Conservation (phyloP, 441 rosid species). For the Bruguiera hainesii region DNA sequence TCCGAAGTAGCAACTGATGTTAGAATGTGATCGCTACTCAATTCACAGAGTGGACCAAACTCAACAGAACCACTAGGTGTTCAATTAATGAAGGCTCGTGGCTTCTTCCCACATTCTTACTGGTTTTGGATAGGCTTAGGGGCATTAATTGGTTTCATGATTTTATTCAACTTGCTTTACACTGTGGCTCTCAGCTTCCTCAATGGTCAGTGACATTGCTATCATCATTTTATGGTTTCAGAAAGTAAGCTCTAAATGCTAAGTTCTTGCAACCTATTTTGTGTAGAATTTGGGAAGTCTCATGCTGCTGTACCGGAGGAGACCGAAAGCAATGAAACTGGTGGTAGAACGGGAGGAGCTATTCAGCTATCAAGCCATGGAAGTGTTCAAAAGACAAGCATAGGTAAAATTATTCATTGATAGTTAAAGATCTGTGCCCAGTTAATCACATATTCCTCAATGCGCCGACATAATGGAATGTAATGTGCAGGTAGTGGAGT, state of each 20-base stretch:
- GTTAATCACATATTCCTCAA: background rate
- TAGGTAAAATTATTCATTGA: conserved; percentile 22
- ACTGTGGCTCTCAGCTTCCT: conserved; percentile 53
- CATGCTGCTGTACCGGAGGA: conserved; percentile 51
- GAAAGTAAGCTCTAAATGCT: background rate
- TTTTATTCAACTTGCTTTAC: conserved; percentile 49
- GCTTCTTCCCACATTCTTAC: conserved; percentile 36
- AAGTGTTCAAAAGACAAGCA: conserved; percentile 7
- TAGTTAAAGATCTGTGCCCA: background rate
- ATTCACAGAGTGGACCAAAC: conserved; percentile 29
- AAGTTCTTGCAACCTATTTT: background rate
- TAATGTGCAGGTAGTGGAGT: conserved; percentile 19
- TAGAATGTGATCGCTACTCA: background rate
- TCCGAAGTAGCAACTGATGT: background rate
- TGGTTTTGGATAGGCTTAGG: conserved; percentile 82
- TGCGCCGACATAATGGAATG: background rate
- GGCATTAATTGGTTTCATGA: conserved; percentile 42
- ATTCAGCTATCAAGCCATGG: conserved; percentile 29
- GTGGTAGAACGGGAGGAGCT: conserved; percentile 23
- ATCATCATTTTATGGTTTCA: background rate
- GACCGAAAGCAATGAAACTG: conserved; percentile 18
- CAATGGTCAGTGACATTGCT: conserved; percentile 36
- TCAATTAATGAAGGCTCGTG: conserved; percentile 44
- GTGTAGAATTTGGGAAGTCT: conserved; percentile 57
- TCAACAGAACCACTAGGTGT: conserved; percentile 47